Evolutionary conservation across 2,329 filamentous ascomycete genomes (phyloP).

Genomic region (Exophiala phaeomuriformis): DNA sequence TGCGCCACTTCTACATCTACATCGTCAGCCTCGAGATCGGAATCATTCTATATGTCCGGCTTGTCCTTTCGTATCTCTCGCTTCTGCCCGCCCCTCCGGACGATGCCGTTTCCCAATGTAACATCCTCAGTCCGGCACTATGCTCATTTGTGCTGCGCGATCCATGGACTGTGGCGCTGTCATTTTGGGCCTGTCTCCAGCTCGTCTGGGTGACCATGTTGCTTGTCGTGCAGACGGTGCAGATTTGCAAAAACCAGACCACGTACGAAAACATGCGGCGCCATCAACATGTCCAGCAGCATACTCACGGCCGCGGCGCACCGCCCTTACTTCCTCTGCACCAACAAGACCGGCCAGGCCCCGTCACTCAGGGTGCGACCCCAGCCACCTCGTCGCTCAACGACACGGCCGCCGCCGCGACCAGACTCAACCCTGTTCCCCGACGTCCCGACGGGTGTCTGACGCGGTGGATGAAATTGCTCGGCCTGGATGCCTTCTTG

Average conservation of each 20-base stretch:
- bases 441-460: conserved; percentile 56
- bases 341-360: conserved; percentile 37
- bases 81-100: conserved; percentile 2
- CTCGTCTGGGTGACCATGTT: conserved; percentile 97
- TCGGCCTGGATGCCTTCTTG: conserved; percentile 90
- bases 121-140: conserved; percentile 64
- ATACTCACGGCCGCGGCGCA: conserved; percentile 1
- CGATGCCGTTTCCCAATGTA: conserved; percentile 49
- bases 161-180: conserved; percentile 72
- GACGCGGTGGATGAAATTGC: conserved; percentile 70
- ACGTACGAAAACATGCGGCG: conserved; percentile 96
- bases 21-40: conserved; percentile 69
- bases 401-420: conserved; percentile 24
- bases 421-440: conserved; percentile 48
- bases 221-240: conserved; percentile 83
- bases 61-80: conserved; percentile 56
- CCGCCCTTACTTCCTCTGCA: no score
- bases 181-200: conserved; percentile 73
- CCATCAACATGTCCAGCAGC: conserved; percentile 31
- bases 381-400: conserved; percentile 31
- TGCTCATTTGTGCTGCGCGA: conserved; percentile 75
- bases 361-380: conserved; percentile 35
- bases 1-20: conserved; percentile 91
- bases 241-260: conserved; percentile 85
- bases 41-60: conserved; percentile 62